Percentiles rank a stretch among this genome's conserved stretches.
These are phyloP conservation scores for Coniochaeta ligniaria DNA, from an alignment of 2,329 filamentous ascomycete species.

Conservation along the genomic window DNA sequence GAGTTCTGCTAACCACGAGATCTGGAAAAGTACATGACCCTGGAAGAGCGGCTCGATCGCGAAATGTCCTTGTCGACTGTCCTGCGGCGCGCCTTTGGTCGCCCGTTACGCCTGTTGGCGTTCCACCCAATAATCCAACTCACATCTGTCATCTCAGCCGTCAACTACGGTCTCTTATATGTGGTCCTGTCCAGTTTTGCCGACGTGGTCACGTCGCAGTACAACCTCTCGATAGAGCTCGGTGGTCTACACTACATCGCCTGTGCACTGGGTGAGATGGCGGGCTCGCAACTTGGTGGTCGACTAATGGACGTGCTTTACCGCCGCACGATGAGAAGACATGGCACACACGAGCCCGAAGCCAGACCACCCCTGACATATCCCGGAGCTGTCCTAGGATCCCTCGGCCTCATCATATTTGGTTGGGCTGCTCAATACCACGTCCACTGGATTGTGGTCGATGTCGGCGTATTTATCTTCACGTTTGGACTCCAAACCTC, in stretches of 20 bases:
- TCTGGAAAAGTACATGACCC: constrained; percentile 10
- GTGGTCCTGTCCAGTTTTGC: constrained; percentile 58
- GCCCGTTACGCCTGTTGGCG: constrained; percentile 47
- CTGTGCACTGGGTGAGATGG: constrained; percentile 54
- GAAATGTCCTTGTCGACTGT: constrained; percentile 13
- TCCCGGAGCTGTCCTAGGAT: constrained; percentile 36
- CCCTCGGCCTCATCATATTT: constrained; percentile 30
- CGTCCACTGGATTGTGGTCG: constrained; percentile 29
- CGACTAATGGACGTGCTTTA: constrained; percentile 34
- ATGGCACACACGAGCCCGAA: background rate
- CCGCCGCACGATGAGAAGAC: background rate
- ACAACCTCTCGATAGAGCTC: constrained; percentile 47
- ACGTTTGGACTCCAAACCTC: constrained; percentile 24
- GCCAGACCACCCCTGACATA: constrained; percentile 27
- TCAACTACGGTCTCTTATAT: constrained; percentile 57
- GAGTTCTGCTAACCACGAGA: background rate
- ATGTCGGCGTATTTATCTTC: constrained; percentile 24
- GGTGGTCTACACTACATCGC: constrained; percentile 60
- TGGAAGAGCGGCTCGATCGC: constrained; percentile 27
- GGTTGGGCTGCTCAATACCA: constrained; percentile 33
- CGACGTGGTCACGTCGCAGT: constrained; percentile 45
- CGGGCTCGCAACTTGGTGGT: constrained; percentile 41
- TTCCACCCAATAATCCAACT: constrained; percentile 56
- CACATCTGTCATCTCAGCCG: constrained; percentile 46
- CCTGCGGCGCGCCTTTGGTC: constrained; percentile 31